These are phyloP conservation scores for Boletus sp. DNA, from an alignment of 1,284 basidiomycete genomes.

Conservation along the genomic window DNA sequence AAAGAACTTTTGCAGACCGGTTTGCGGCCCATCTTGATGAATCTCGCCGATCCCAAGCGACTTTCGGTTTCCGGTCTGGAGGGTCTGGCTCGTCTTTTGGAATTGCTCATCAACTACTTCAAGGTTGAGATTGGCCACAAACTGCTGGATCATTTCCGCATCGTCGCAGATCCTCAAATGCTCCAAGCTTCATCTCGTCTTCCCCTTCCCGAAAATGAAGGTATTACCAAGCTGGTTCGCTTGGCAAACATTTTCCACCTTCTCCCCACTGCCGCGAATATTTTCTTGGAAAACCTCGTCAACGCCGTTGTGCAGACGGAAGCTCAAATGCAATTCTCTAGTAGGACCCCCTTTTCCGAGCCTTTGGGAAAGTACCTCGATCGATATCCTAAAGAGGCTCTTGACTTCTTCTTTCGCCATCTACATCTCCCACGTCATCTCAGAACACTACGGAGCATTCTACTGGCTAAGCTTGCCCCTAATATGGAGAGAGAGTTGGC, in stretches of 20 bases:
- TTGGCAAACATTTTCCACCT: conserved; percentile 97
- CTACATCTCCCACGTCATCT: conserved; percentile 74
- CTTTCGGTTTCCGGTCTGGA: conserved; percentile 94
- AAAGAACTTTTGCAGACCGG: conserved; percentile 96
- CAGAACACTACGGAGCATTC: conserved; percentile 76
- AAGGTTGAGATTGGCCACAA: conserved; percentile 99
- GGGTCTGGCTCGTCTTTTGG: conserved; percentile 91
- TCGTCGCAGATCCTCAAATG: conserved; percentile 83
- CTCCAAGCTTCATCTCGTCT: conserved; percentile 75
- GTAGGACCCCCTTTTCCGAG: conserved; percentile 89
- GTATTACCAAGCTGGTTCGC: conserved; percentile 89
- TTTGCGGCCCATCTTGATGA: conserved; percentile 94
- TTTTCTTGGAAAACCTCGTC: conserved; percentile 86
- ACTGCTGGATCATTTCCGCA: conserved; percentile 92
- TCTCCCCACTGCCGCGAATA: conserved; percentile 87
- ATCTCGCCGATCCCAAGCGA: conserved; percentile 93
- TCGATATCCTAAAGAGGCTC: conserved; percentile 83
- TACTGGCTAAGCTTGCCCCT: conserved; percentile 75
- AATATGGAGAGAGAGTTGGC: conserved; percentile 73
- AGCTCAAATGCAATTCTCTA: conserved; percentile 84
- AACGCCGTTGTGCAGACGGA: conserved; percentile 93
- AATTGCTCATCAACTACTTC: conserved; percentile 98
- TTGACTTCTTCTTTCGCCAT: conserved; percentile 81
- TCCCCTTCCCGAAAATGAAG: conserved; percentile 84
- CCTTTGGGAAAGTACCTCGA: conserved; percentile 91